phyloP scores from a whole-genome alignment of 179 eudicot species.

The Heliamphora pulchella region DNA sequence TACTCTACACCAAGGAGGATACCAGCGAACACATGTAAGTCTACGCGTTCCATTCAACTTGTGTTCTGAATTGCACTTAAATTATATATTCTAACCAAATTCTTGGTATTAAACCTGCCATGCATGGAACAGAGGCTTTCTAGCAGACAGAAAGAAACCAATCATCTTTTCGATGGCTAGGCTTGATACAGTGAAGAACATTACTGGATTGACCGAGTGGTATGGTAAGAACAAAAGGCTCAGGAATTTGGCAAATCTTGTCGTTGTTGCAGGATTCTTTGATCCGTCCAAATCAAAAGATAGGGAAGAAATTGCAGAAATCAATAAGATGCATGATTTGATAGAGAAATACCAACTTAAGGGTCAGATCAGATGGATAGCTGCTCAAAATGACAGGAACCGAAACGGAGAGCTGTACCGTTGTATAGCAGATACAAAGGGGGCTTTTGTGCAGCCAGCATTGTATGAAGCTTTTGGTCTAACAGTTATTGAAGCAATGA shows the following conservation, averaged over 20 bases:
- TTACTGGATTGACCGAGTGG: constrained; percentile 80
- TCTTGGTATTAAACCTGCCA: constrained; percentile 16
- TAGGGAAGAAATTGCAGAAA: constrained; percentile 76
- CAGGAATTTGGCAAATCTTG: constrained; percentile 67
- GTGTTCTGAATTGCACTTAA: background rate
- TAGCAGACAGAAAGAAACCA: constrained; percentile 64
- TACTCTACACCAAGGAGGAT: constrained; percentile 52
- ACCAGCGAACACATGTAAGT: constrained; percentile 73
- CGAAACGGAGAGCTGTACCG: constrained; percentile 86
- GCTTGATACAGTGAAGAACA: constrained; percentile 87
- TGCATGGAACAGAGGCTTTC: constrained; percentile 37
- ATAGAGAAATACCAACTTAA: constrained; percentile 58
- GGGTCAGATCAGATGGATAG: constrained; percentile 93
- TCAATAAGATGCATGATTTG: constrained; percentile 61
- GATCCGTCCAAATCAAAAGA: constrained; percentile 73
- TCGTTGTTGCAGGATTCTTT: constrained; percentile 67
- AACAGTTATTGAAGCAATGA: constrained; percentile 94
- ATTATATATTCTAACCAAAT: background rate
- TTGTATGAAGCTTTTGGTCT: constrained; percentile 87
- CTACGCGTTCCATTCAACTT: constrained; percentile 3
- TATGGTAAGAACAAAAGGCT: constrained; percentile 70
- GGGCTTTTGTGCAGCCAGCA: constrained; percentile 94
- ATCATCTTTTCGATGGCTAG: constrained; percentile 95
- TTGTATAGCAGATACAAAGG: constrained; percentile 74
- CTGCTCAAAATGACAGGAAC: constrained; percentile 74